Evolutionary conservation across 768 basidiomycete genomes (phyloP).

Genomic region (Xerocomellus chrysenteron): DNA sequence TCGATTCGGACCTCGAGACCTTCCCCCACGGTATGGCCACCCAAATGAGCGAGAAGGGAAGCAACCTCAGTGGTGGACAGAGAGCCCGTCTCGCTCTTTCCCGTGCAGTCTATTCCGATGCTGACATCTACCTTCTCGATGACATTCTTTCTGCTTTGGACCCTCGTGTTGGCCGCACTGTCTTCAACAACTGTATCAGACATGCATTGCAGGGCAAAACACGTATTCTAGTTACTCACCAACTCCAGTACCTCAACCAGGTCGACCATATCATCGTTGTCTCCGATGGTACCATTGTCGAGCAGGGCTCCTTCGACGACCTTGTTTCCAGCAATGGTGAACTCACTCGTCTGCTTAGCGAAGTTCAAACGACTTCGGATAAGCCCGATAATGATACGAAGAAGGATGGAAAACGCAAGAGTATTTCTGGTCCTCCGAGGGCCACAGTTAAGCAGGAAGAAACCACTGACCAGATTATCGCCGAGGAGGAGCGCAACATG

Average conservation of each 20-base stretch:
- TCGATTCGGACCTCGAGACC: conserved; percentile 29
- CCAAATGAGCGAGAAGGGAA: conserved; percentile 49
- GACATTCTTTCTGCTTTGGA: conserved; percentile 49
- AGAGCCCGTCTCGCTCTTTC: conserved; percentile 49
- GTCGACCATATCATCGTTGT: conserved; percentile 50
- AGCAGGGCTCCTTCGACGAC: conserved; percentile 43
- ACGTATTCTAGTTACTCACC: conserved; percentile 31
- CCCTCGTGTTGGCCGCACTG: conserved; percentile 41
- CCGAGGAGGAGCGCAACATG: conserved; percentile 24
- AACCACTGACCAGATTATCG: conserved; percentile 18
- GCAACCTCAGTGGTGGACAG: conserved; percentile 46
- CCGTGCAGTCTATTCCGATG: conserved; percentile 44
- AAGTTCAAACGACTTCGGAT: conserved; percentile 13
- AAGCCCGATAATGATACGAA: background rate
- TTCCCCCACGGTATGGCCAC: conserved; percentile 36
- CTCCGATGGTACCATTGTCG: conserved; percentile 43
- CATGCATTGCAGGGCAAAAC: conserved; percentile 24
- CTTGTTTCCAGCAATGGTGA: conserved; percentile 32
- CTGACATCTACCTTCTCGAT: conserved; percentile 45
- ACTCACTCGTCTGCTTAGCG: conserved; percentile 27
- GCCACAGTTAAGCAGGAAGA: conserved; percentile 10
- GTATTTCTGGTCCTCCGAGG: conserved; percentile 5
- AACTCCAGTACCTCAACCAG: conserved; percentile 32
- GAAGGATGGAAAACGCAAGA: conserved; percentile 24
- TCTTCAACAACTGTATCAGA: conserved; percentile 29